Evolutionary conservation across 495 filamentous ascomycete genomes (phyloP), one percentile per base, ranked within the genome.

Genomic region (Cryomyces minteri): DNA sequence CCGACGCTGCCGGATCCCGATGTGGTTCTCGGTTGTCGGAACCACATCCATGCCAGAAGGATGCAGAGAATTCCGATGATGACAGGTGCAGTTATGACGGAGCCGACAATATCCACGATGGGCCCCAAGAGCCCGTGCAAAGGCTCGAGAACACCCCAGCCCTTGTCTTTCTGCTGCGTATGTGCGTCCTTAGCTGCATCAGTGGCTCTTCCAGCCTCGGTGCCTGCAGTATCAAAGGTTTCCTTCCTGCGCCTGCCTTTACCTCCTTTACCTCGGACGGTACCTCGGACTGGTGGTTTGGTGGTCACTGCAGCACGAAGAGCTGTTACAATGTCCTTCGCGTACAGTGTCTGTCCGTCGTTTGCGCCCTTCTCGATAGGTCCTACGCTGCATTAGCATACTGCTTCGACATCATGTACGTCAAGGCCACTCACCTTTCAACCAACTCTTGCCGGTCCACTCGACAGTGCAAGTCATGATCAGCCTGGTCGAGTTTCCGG

Each of bases 391-490:
- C 18, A 2, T 25, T 25, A 25, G 18, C 18, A 25, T 25, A 25
- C 18, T 25, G 18, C 2, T 25, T 25, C 18, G 18, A 25, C 18
- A 1, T 25, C 18, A 25, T 25, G 18, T 25, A 25, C 18, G 1
- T 25, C 18, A 25, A 25, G 4, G 5, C 6, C 4, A 49, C 65
- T 56, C 73, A 94, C 88, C 84, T 67, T 94, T 96, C 36, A 96
- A 59, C 90, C 92, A 99, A 64, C 85, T 94, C 69, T 99, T 99
- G 45, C 90, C 88, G 0, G 81, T 76, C 90, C 90, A 99, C 56
- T 96, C 90, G 41, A 96, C 82, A 0, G 78, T 79, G 60, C 84
- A 94, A 46, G 77, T 93, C 61, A 85, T 76, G 29, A 88, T 69
- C 30, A 99, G 63, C 32, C 84, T 72, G 0, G 92, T 99, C 28